These are phyloP conservation scores for Heterobasidion irregulare DNA, from an alignment of 1,284 basidiomycete genomes.

Conservation along the genomic window DNA sequence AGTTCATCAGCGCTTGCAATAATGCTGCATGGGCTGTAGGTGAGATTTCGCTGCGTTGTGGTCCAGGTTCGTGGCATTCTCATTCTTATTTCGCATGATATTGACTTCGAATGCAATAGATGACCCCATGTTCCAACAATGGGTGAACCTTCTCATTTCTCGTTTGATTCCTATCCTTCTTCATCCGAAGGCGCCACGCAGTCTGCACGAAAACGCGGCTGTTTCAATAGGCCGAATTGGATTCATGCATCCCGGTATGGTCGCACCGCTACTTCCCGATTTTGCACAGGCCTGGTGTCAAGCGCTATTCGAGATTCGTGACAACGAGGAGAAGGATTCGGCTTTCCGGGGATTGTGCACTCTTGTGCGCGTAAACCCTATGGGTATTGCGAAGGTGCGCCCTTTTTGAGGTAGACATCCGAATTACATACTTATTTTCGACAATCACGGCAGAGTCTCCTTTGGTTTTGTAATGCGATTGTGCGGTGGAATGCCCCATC, in stretches of 20 bases:
- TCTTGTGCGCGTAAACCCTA: slow-evolving; percentile 90
- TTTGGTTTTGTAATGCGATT: slow-evolving; percentile 97
- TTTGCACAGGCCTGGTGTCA: slow-evolving; percentile 98
- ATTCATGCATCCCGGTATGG: slow-evolving; percentile 81
- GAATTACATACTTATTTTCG: not conserved
- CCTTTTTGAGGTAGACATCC: not conserved
- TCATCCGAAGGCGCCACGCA: slow-evolving; percentile 87
- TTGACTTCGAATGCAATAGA: slow-evolving; percentile 28
- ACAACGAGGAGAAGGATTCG: slow-evolving; percentile 99
- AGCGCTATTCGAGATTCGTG: slow-evolving; percentile 95
- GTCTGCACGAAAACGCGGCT: slow-evolving; percentile 95
- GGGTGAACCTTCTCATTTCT: slow-evolving; percentile 81
- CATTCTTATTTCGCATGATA: not conserved
- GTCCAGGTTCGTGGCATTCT: slow-evolving; percentile 43
- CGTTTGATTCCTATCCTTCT: slow-evolving; percentile 90
- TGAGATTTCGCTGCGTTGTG: slow-evolving; percentile 89
- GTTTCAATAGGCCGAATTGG: slow-evolving; percentile 98
- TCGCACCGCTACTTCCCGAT: slow-evolving; percentile 85
- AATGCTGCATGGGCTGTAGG: slow-evolving; percentile 99
- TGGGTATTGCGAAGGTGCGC: slow-evolving; percentile 65
- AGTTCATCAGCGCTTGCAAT: slow-evolving; percentile 96
- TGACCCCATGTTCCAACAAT: slow-evolving; percentile 81
- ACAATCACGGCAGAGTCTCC: slow-evolving; percentile 51
- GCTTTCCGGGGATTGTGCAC: slow-evolving; percentile 97
- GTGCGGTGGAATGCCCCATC: slow-evolving; percentile 90